A percentile compares a stretch with the other conserved stretches of the same genome.
These are phyloP conservation scores for Pleurostoma richardsiae DNA, from an alignment of 2,329 filamentous ascomycete genomes.

Conservation along the genomic window DNA sequence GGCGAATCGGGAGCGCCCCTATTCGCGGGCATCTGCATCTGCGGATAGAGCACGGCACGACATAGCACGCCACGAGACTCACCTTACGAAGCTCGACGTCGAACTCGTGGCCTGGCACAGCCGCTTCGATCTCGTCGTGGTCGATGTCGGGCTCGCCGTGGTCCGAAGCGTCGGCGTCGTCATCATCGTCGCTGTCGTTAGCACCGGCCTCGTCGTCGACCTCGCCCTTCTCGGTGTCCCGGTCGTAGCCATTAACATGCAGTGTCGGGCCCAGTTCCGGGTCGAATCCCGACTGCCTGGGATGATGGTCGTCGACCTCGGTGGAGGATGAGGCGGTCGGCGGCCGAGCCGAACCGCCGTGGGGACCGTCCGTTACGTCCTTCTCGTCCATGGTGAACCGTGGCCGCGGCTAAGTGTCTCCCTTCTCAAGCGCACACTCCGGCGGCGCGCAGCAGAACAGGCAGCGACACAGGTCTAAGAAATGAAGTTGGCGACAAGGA, in stretches of 20 bases:
- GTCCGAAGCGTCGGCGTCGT: neutral
- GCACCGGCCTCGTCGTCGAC: too few species aligned
- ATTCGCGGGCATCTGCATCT: neutral
- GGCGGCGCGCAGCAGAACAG: too few species aligned
- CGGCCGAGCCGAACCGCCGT: neutral
- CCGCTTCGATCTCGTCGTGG: slow-evolving; percentile 21
- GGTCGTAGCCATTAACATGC: neutral
- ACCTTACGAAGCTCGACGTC: slow-evolving; percentile 19
- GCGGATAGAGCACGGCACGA: slow-evolving; percentile 1
- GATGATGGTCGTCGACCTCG: slow-evolving; percentile 2
- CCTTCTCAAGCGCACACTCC: too few species aligned
- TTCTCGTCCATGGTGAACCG: too few species aligned
- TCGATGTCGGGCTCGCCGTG: slow-evolving; percentile 16
- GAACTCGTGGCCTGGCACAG: slow-evolving; percentile 17
- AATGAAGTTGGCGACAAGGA: too few species aligned
- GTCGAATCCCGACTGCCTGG: neutral
- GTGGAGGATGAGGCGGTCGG: slow-evolving; percentile 5
- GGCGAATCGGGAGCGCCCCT: too few species aligned
- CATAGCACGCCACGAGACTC: neutral
- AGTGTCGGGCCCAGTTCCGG: too few species aligned
- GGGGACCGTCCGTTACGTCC: too few species aligned
- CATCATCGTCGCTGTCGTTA: neutral
- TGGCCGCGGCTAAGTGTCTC: too few species aligned
- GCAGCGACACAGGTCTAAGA: too few species aligned
- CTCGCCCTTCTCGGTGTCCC: neutral